Conservation (phyloP, 2,329 filamentous ascomycete species). For the Fusarium avenaceum region DNA sequence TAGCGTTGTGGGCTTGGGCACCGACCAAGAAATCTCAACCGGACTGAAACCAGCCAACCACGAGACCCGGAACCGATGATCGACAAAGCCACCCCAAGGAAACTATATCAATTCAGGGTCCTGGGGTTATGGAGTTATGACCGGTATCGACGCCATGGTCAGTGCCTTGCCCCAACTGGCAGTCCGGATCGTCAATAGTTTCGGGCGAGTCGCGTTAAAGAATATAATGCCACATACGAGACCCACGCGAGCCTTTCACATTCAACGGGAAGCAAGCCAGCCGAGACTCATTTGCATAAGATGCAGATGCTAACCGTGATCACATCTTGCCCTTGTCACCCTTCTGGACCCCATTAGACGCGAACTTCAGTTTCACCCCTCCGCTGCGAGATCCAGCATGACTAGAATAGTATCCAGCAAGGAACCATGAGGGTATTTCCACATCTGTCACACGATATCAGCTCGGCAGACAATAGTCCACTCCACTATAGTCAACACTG, state of each 20-base stretch:
- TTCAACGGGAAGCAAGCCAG: not conserved
- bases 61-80: slow-evolving; percentile 34
- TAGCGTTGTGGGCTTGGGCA: slow-evolving; percentile 28
- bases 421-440: slow-evolving; percentile 32
- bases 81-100: slow-evolving; percentile 34
- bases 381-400: slow-evolving; percentile 12
- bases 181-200: slow-evolving; percentile 26
- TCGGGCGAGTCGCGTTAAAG: slow-evolving; percentile 14
- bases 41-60: slow-evolving; percentile 30
- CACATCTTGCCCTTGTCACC: slow-evolving; percentile 2
- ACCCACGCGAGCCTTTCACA: not conserved
- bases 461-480: slow-evolving; percentile 19
- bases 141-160: slow-evolving; percentile 34
- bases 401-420: slow-evolving; percentile 10
- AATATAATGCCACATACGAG: not conserved
- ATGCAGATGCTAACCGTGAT: slow-evolving; percentile 1
- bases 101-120: slow-evolving; percentile 37
- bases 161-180: slow-evolving; percentile 25
- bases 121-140: slow-evolving; percentile 34
- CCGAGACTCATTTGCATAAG: slow-evolving; percentile 8
- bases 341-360: slow-evolving; percentile 8
- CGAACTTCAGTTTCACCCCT: slow-evolving; percentile 17
- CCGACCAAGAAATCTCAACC: slow-evolving; percentile 17
- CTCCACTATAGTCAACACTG: slow-evolving; percentile 9
- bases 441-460: slow-evolving; percentile 17